phyloP scores from a whole-genome alignment of 768 basidiomycete genomes.

The Kwoniella europaea region DNA sequence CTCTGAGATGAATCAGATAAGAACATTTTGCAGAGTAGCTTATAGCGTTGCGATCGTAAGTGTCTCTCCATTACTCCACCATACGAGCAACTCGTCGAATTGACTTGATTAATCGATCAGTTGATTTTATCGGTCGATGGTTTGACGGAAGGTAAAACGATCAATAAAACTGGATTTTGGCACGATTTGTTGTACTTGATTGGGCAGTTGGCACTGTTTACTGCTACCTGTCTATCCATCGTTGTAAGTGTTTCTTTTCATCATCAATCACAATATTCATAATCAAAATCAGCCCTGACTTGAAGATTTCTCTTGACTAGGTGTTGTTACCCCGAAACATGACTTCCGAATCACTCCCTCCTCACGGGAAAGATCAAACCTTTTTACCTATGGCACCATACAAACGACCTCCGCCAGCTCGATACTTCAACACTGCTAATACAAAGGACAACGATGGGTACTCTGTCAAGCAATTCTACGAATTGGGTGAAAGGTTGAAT shows the following conservation, averaged over 20 bases:
- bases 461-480: conserved; percentile 27
- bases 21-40: conserved; percentile 33
- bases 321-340: conserved; percentile 48
- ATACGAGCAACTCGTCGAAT: not conserved
- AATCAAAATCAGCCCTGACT: no score
- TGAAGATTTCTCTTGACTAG: no score
- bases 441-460: conserved; percentile 1
- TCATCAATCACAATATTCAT: no score
- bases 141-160: conserved; percentile 20
- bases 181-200: conserved; percentile 30
- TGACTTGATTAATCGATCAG: not conserved
- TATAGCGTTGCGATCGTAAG: conserved; percentile 39
- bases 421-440: not conserved
- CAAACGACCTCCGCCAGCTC: conserved; percentile 23
- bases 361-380: conserved; percentile 11
- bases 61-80: not conserved
- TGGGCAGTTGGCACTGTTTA: conserved; percentile 33
- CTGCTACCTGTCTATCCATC: conserved; percentile 34
- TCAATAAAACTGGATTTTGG: conserved; percentile 30
- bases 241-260: conserved; percentile 42
- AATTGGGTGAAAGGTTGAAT: conserved; percentile 44
- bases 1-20: conserved; percentile 38
- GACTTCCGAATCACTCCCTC: conserved; percentile 39
- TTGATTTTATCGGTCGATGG: conserved; percentile 35
- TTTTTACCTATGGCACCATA: conserved; percentile 37